Base-by-base conservation (phyloP, 2,329 filamentous ascomycete species). In the Trichoderma gracile region DNA sequence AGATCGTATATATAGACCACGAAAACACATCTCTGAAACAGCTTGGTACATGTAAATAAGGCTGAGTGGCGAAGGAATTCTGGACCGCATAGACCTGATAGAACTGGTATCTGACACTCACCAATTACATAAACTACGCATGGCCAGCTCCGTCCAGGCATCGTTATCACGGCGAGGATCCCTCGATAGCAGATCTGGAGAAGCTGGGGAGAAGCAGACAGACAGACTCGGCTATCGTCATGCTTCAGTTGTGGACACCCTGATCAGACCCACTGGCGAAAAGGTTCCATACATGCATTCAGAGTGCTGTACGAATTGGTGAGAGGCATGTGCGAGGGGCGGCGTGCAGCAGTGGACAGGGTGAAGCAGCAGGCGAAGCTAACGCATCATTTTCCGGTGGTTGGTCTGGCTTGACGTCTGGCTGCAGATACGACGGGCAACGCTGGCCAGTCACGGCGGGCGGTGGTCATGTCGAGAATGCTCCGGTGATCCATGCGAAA, bases 351-450 rank as follows among this genome's bases (percentile, higher is more conserved):
- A 50, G 43, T 19, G 7, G 14, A 60, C 9, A 17, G 53, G 27
- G 43, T 23, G 38, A 19, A 25, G 53, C 9, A 56, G n/a, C 3
- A 43, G 21, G 17, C 23, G 40, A 56, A 10, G 21, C 40, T 45
- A 43, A 21, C 10, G 38, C 21, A 45, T 47, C 27, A 46, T 25
- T 23, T 47, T 49, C 19, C 25, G 30, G 56, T 49, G 43, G 56
- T 49, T 59, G 56, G 56, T 49, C 38, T 45, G 19, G 45, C 59
- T 46, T 46, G 49, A 62, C 25, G 27, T 45, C 27, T 53, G 43
- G 57, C 57, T 60, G 47, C 57, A 60, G 58, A 42, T 62, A 62
- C 59, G 59, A 62, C 53, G 19, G 15, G 47, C 33, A 30, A 52
- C 47, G 40, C 47, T 30, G 47, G 23, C 57, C 59, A 54, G 47